Base-by-base conservation (phyloP, 2,329 filamentous ascomycete species). In the Ophiostoma ips region DNA sequence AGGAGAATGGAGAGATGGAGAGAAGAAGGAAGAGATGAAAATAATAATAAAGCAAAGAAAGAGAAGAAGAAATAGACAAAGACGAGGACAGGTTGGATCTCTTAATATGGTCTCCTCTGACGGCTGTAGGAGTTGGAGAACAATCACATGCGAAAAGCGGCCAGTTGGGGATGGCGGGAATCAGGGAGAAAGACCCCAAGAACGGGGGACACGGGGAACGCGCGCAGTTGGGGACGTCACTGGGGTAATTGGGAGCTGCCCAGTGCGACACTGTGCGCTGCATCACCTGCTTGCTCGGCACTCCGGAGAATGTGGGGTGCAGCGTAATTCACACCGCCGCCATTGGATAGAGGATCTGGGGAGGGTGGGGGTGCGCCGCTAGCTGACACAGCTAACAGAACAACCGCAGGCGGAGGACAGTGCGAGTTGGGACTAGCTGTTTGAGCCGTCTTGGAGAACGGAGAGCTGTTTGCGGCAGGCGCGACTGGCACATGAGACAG, bases 281-380 rank as follows among this genome's bases (percentile, higher is more conserved):
- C 16, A 18, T 43, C 40, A 43, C 38, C 38, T 15, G 16, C 28
- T 15, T 7, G 33, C 36, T 43, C 36, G 43, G 43, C 47, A 36
- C 40, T 24, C 35, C 33, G 36, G 43, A 46, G 37, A 33, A 15
- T 44, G 43, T 47, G 47, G 41, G 47, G 47, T 21, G 30, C 33
- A 46, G 46, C 31, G 49, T 51, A 53, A 53, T 53, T 52, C 47
- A 47, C 50, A 18, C 21, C 13, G 30, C 37, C n/a, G 10, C 40
- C 6, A 53, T 53, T 53, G 52, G 52, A 41, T 36, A 31, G 10
- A 5, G 4, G 9, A 7, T 28, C 18, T 31, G 46, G 40, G 9
- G 40, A 31, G 24, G 40, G 21, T 41, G 21, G 21, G 28, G n/a
- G 13, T 28, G 18, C 19, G 15, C 9, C 4, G 12, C 8, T 21